Percentiles rank a stretch among this genome's conserved stretches.
phyloP scores from a whole-genome alignment of 305 asterid genomes.

The Ilex paraguariensis region DNA sequence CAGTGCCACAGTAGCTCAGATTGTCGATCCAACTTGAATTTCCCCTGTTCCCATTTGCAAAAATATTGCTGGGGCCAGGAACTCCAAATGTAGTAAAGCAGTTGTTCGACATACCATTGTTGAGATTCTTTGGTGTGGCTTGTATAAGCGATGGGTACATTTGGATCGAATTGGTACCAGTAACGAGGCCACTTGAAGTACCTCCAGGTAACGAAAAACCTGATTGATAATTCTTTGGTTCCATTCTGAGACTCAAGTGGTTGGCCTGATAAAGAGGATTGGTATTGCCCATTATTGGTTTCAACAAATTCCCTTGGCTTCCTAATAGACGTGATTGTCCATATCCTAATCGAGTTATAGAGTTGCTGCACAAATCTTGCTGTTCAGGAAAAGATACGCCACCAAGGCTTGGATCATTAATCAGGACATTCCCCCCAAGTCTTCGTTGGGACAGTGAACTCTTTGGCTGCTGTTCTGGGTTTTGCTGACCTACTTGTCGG shows the following conservation, averaged over 20 bases:
- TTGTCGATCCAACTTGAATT: not conserved
- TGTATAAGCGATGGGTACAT: conserved; percentile 5
- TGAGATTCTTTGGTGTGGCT: conserved; percentile 6
- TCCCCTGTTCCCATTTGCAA: not conserved
- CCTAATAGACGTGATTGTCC: conserved; percentile 2
- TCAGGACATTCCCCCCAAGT: not conserved
- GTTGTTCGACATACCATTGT: conserved; percentile 5
- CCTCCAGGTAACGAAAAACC: not conserved
- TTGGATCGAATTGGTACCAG: conserved; percentile 3
- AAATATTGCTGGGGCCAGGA: not conserved
- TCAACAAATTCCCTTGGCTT: conserved; percentile 8
- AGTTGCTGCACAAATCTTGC: conserved; percentile 7
- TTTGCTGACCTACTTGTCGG: not conserved
- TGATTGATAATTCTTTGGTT: not conserved
- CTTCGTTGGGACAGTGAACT: not conserved
- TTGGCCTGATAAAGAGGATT: conserved; percentile 6
- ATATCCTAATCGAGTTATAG: conserved; percentile 9
- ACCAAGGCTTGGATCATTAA: not conserved
- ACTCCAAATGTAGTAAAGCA: not conserved
- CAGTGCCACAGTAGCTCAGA: conserved; percentile 4
- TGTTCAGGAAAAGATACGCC: conserved; percentile 3
- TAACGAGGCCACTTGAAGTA: not conserved
- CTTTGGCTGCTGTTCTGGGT: not conserved
- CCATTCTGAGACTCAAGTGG: too few species aligned
- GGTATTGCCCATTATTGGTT: conserved; percentile 1